A percentile compares a stretch with the other conserved stretches of the same genome.
phyloP scores from a whole-genome alignment of 2,329 filamentous ascomycete species.

The Macrophomina pseudophaseolina region DNA sequence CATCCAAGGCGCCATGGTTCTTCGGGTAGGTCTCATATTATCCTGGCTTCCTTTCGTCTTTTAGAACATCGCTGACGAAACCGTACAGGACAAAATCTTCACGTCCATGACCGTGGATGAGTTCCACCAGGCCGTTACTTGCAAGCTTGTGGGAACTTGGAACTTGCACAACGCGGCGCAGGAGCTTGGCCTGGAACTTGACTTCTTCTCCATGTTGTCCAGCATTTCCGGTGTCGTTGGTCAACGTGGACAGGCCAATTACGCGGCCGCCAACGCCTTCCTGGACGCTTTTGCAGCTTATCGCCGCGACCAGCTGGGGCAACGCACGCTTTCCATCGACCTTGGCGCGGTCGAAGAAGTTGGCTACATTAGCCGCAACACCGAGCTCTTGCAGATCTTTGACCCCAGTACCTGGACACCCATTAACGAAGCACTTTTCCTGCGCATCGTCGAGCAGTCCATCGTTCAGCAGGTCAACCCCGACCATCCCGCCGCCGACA shows the following conservation, averaged over 20 bases:
- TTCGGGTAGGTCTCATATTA: constrained; percentile 8
- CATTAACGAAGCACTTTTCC: constrained; percentile 30
- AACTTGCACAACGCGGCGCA: constrained; percentile 33
- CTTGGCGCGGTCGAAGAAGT: constrained; percentile 35
- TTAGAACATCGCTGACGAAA: neutral
- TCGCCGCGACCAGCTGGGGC: constrained; percentile 31
- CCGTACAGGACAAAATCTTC: neutral
- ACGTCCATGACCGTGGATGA: constrained; percentile 28
- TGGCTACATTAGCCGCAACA: constrained; percentile 27
- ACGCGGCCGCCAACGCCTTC: constrained; percentile 33
- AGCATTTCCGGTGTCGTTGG: constrained; percentile 34
- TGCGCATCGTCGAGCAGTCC: constrained; percentile 27
- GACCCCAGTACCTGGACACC: constrained; percentile 26
- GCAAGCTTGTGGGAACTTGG: constrained; percentile 44
- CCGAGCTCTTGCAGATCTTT: neutral
- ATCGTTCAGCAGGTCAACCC: constrained; percentile 29
- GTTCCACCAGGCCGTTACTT: constrained; percentile 27
- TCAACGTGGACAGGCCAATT: constrained; percentile 30
- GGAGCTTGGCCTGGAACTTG: constrained; percentile 18
- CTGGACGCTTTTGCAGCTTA: constrained; percentile 30
- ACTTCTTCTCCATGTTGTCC: constrained; percentile 36
- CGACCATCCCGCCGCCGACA: neutral
- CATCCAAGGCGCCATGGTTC: constrained; percentile 41
- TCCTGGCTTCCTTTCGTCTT: too few relatives aligned
- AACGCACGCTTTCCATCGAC: constrained; percentile 51